A percentile compares a stretch with the other conserved stretches of the same genome.
Conservation (phyloP, 768 basidiomycete species). For the Termitomyces sp. region DNA sequence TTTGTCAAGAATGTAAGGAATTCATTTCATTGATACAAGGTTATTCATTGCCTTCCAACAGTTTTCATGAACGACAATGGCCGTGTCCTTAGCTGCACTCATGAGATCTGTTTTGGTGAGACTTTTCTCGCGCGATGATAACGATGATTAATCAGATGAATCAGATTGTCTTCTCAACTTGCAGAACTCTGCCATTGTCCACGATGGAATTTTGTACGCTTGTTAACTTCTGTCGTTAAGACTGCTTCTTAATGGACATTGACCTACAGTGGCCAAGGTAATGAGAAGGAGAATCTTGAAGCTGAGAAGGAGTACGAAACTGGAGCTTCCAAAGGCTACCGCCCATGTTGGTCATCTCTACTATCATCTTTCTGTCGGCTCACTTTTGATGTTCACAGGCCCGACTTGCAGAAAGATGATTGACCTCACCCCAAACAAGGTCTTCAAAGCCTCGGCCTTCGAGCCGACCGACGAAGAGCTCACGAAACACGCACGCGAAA, state of each 20-base stretch:
- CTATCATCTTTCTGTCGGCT: neutral
- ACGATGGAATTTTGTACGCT: conserved; percentile 59
- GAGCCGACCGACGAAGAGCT: conserved; percentile 64
- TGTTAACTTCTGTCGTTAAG: neutral
- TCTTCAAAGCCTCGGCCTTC: conserved; percentile 67
- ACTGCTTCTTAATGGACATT: neutral
- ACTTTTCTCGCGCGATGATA: neutral
- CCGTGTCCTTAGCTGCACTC: conserved; percentile 60
- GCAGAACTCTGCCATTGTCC: conserved; percentile 46
- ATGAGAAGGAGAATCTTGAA: conserved; percentile 51
- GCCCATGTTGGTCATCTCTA: conserved; percentile 45
- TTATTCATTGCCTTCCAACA: conserved; percentile 12
- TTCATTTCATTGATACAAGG: neutral
- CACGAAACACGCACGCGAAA: conserved; percentile 31
- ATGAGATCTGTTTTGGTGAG: conserved; percentile 62
- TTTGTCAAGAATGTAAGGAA: conserved; percentile 58
- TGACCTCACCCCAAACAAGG: conserved; percentile 43
- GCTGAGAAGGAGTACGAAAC: conserved; percentile 55
- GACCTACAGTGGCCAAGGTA: conserved; percentile 44
- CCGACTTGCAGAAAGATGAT: conserved; percentile 68
- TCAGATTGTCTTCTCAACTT: conserved; percentile 57
- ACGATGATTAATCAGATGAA: neutral
- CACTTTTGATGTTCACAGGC: conserved; percentile 32
- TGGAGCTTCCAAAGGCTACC: conserved; percentile 52
- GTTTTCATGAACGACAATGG: conserved; percentile 50